A percentile compares a stretch with the other conserved stretches of the same genome.
Evolutionary conservation across 352 stramenopile genomes (phyloP).

Genomic region (Phytophthora foliorum): DNA sequence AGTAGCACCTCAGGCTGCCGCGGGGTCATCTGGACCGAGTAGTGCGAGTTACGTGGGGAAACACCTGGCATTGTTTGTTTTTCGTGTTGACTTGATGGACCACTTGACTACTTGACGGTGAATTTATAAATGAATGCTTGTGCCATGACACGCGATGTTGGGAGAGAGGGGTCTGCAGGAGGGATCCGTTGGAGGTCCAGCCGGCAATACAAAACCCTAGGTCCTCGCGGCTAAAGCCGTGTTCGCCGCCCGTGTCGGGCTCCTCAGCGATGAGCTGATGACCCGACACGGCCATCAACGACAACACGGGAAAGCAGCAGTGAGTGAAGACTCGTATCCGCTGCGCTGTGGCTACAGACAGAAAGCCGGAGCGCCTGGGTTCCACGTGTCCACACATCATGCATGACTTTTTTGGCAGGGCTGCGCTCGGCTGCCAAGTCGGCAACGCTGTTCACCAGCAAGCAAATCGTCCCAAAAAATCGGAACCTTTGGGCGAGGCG

Average conservation of each 20-base stretch:
- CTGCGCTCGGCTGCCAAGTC: not conserved
- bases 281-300: conserved; percentile 34
- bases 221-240: conserved; percentile 28
- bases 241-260: conserved; percentile 15
- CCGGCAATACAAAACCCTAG: conserved; percentile 24
- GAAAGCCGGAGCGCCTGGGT: conserved; percentile 32
- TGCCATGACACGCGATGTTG: conserved; percentile 12
- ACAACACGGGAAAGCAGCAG: conserved; percentile 42
- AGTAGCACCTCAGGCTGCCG: conserved; percentile 31
- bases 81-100: not conserved
- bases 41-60: conserved; percentile 46
- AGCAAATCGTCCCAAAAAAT: not conserved
- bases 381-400: conserved; percentile 32
- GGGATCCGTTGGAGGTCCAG: conserved; percentile 28
- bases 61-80: conserved; percentile 32
- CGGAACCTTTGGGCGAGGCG: not conserved
- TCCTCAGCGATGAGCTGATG: conserved; percentile 32
- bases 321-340: not conserved
- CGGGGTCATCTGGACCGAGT: conserved; percentile 32
- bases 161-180: conserved; percentile 2
- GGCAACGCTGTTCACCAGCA: not conserved
- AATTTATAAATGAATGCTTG: conserved; percentile 39
- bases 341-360: conserved; percentile 14
- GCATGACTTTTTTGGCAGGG: conserved; percentile 19
- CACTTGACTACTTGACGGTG: conserved; percentile 27